Evolutionary conservation across 495 filamentous ascomycete species (phyloP), one percentile per base, ranked within the genome.

Genomic region (Cercophora scortea): DNA sequence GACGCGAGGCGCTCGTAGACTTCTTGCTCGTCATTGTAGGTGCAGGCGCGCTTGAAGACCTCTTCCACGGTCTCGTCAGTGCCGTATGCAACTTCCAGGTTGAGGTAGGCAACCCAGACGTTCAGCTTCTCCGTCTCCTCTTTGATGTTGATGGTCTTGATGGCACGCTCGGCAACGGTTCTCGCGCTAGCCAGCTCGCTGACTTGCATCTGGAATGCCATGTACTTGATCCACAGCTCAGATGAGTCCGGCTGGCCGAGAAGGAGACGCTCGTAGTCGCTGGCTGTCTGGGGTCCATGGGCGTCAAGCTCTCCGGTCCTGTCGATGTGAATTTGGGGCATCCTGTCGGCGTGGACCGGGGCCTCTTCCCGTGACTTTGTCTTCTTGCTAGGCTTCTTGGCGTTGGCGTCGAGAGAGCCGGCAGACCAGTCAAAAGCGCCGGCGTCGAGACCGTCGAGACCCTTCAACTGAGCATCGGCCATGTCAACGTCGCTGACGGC

Each of bases 131-230:
- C 94, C 0, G 80, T 77, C 60, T 95, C 83, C 61, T 95, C 89
- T 17, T 84, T 80, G 58, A 92, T 89, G 67, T 85, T 83, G 64
- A 97, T 97, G 9, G 84, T 91, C 58, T 85, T 83, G 50, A 96
- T 75, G 11, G 93, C 93, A 52, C 93, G 86, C 67, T 95, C 86
- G 19, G 88, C 90, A 55, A 95, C 84, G 50, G 90, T 83, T 46
- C 93, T 81, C 8, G 93, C 90, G 66, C 87, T 90, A 39, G 82
- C 80, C 32, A 92, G 71, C 61, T 97, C 93, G 67, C 87, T 87
- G 48, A 95, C 76, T 65, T 95, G 85, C 62, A 96, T 81, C 69
- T 97, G 89, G 75, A 95, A 95, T 17, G 91, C 90, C 86, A 97
- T 95, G 71, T 96, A 98, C 55, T 86, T 79, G 47, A 95, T 85